Evolutionary conservation across 257 asterid species (phyloP), one percentile per base, ranked within the genome.

Genomic region (Coffea canephora): DNA sequence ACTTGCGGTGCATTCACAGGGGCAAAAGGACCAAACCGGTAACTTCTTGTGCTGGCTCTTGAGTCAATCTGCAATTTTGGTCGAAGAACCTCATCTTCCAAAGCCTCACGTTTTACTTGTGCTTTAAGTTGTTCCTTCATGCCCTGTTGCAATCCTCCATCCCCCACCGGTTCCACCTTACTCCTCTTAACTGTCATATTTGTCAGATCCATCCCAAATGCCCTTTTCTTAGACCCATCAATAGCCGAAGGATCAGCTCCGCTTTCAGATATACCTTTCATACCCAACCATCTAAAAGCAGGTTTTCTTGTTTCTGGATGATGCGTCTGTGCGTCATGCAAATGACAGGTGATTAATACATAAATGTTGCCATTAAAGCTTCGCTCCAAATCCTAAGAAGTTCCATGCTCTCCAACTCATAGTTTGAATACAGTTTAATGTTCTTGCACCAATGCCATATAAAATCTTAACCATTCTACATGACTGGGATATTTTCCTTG

Each of bases 291-390:
- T 82, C 93, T 90, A 83, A 93, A 94, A 78, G 97, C 97, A 14
- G 99, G 99, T 74, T 96, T 96, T 82, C 99, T 90, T 68, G 98
- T 92, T 50, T 91, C 97, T 1, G 97, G 98, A 82, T 91, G 98
- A 86, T 91, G 97, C 25, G 91, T 90, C 99, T 95, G 89, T 86
- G 82, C 14, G 78, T 83, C 43, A 79, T 82, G 72, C 77, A 69
- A 64, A 83, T 43, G 80, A 4, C 11, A 48, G 66, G 31, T 65
- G 54, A 65, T 31, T 31, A 36, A 46, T 23, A 54, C 4, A 34
- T 54, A 41, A 49, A 66, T 49, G 61, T 14, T 36, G 36, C 54
- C 34, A 14, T 1, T 41, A 39, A 73, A 67, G 18, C 36, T 67
- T 4, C 69, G 7, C 18, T 2, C 67, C 18, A 27, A 65, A 11